Evolutionary conservation across 1,284 basidiomycete genomes (phyloP), one percentile per base, ranked within the genome.

Genomic region (Chondrostereum purpureum): DNA sequence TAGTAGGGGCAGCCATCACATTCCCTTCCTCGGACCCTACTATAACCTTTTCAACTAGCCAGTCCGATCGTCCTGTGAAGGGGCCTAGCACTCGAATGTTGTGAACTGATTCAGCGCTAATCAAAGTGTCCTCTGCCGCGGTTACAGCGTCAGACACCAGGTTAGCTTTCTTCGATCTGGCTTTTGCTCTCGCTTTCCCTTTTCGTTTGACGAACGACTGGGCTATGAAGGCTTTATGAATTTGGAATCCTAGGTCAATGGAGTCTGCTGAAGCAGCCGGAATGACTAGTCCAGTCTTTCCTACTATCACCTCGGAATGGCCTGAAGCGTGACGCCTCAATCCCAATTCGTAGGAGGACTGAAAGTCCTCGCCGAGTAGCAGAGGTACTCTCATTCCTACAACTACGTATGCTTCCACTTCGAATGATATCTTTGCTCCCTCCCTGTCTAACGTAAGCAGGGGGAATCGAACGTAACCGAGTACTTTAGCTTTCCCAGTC

Each of bases 331-430:
- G 43, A 1, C 53, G 48, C 0, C n/a, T 14, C 4, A 55, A 44
- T 2, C 36, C 22, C 2, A 59, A 6, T 36, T 55, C 53, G 40
- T 60, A 60, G 5, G 47, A 38, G 3, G 41, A 21, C 12, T 59
- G 59, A 50, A 56, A 61, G 37, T 61, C 60, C 23, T 61, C 56
- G 12, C 60, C 60, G 2, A 62, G 39, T 0, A 62, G 49, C 0
- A 62, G 19, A 0, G 56, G 56, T 0, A 56, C 52, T 0, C 47
- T 45, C 60, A 62, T 62, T 6, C 50, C 51, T 0, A 48, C 42
- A 0, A 62, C 59, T 0, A 62, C 55, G 43, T 63, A 63, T 1
- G 55, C 57, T 46, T 63, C 61, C 0, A 46, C 47, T 5, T 51
- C 48, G 11, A 58, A 43, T 6, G 42, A 24, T 1, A 63, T 17